These are phyloP conservation scores for Helenozyma rhizophorensis DNA, from an alignment of 805 yeast species.

Conservation along the genomic window DNA sequence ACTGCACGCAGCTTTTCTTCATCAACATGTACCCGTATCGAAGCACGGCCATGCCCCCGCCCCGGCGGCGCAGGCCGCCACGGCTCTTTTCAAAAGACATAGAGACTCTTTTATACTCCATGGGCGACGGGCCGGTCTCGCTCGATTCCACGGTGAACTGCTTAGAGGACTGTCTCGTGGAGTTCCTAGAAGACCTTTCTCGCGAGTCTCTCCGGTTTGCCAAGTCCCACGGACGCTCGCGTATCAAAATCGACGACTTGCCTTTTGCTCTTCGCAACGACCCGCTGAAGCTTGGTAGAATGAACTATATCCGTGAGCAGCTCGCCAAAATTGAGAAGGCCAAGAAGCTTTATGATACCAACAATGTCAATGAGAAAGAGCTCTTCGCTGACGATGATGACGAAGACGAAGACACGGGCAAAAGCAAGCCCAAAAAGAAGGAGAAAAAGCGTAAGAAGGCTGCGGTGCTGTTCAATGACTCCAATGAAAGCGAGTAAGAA, in stretches of 20 bases:
- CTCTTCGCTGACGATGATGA: conserved; percentile 14
- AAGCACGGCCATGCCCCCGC: conserved; percentile 1
- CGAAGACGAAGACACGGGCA: conserved; percentile 14
- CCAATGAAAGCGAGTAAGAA: conserved; percentile 11
- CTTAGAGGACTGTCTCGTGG: conserved; percentile 36
- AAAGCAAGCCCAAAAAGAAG: conserved; percentile 6
- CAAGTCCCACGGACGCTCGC: conserved; percentile 32
- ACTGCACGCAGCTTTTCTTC: too few species aligned
- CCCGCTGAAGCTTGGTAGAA: conserved; percentile 38
- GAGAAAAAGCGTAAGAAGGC: conserved; percentile 6
- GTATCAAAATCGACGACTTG: conserved; percentile 40
- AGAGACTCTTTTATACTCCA: conserved; percentile 35
- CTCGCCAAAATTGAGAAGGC: conserved; percentile 34
- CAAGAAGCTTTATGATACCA: conserved; percentile 38
- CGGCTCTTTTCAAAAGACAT: conserved; percentile 38
- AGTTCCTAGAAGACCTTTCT: conserved; percentile 33
- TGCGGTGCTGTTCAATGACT: conserved; percentile 10
- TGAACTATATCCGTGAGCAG: conserved; percentile 37
- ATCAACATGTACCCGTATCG: conserved; percentile 5
- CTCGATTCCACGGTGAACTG: conserved; percentile 34
- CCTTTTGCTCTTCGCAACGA: conserved; percentile 39
- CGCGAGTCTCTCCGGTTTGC: conserved; percentile 31
- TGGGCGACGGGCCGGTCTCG: conserved; percentile 40
- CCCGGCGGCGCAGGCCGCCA: conserved; percentile 25
- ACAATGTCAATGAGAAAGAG: conserved; percentile 16